Evolutionary conservation across 139 green algal species (phyloP), one percentile per base, ranked within the genome.

Genomic region (Coccomyxa sp.): DNA sequence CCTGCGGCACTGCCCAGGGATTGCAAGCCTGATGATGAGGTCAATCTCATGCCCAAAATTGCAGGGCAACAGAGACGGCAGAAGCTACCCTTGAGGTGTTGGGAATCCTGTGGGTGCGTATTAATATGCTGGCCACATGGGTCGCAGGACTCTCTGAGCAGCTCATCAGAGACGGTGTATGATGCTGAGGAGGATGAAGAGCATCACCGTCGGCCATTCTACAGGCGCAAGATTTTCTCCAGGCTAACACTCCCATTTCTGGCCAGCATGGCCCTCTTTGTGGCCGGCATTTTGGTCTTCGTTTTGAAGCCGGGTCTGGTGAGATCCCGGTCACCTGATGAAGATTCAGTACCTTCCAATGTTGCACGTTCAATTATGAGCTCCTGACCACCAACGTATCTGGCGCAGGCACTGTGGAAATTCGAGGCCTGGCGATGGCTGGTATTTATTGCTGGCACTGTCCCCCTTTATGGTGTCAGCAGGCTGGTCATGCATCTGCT

Each of bases 341-440:
- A 27, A 79, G 13, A 79, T 27, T 38, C 75, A 79, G 27, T 68
- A 58, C 45, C 23, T 79, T 84, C 32, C 21, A 83, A 31, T 23
- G 27, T 11, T 79, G 79, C n/a, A 77, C 31, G 75, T 23, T 38
- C 28, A 38, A 57, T n/a, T 31, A 25, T 79, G 38, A 51, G 38
- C 38, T 51, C 38, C 38, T 51, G 38, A 51, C 38, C 21, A 23
- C 75, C 75, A 31, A 51, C 28, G 23, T 38, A 31, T 15, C 63
- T 31, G 14, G 58, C 78, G 81, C 81, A 84, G 81, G 58, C 30
- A 9, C 27, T 81, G n/a, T 45, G 78, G 15, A 68, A 75, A 30
- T 84, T 84, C 60, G 68, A 80, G 57, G 51, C 80, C 1, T 84
- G 81, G 81, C 74, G 83, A 13, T 86, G 77, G 83, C 45, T 75